Conservation (phyloP, 768 basidiomycete genomes). For the Exsudoporus frostii region DNA sequence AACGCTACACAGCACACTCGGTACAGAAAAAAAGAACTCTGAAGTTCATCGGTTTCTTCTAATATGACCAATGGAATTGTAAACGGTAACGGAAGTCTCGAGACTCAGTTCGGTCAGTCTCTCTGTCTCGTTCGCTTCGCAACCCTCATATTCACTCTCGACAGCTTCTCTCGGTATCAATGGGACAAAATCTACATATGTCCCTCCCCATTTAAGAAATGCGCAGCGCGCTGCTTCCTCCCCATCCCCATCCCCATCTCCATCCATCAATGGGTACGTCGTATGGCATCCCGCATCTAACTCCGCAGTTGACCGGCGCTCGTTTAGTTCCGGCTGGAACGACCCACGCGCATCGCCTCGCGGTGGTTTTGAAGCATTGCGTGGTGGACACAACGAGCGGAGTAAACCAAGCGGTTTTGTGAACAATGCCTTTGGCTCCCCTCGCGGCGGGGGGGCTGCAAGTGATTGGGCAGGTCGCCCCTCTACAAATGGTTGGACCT, state of each 20-base stretch:
- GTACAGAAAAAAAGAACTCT: slow-evolving; percentile 23
- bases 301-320: slow-evolving; percentile 19
- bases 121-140: background rate
- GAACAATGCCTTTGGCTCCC: slow-evolving; percentile 34
- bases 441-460: slow-evolving; percentile 30
- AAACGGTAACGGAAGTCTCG: slow-evolving; percentile 71
- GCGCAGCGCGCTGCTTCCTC: slow-evolving; percentile 80
- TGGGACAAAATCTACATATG: slow-evolving; percentile 72
- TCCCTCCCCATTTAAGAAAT: slow-evolving; percentile 85
- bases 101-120: slow-evolving; percentile 68
- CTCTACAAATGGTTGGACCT: slow-evolving; percentile 38
- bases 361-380: slow-evolving; percentile 39
- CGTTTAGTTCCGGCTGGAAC: slow-evolving; percentile 64
- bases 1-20: slow-evolving; percentile 25
- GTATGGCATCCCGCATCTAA: slow-evolving; percentile 10
- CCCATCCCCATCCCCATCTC: slow-evolving; percentile 33
- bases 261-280: slow-evolving; percentile 52
- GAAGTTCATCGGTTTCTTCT: slow-evolving; percentile 35
- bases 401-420: slow-evolving; percentile 40
- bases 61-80: slow-evolving; percentile 93
- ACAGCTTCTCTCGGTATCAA: slow-evolving; percentile 75
- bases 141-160: slow-evolving; percentile 1
- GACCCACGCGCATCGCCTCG: slow-evolving; percentile 71
- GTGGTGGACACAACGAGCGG: slow-evolving; percentile 40
- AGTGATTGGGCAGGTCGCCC: slow-evolving; percentile 43